Base-by-base conservation (phyloP, 1,139 yeast genomes). In the Sugiyamaella grinbergsii region DNA sequence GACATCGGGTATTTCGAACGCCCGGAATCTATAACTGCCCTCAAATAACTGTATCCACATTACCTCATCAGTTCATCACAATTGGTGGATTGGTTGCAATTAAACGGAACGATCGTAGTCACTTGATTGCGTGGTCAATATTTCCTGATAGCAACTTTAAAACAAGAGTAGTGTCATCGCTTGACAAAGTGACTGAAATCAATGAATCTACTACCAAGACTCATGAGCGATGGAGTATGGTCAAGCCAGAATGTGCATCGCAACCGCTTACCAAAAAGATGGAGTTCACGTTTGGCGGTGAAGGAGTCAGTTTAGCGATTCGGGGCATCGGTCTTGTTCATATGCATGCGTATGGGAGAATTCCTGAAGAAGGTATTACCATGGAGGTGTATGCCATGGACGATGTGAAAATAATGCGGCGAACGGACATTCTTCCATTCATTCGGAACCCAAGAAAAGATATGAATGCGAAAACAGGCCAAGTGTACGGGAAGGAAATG, bases 291-390 rank as follows among this genome's bases (percentile, higher is more conserved):
- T 7, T 61, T 63, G 15, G 68, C 68, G 50, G 68, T 47, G 94
- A 91, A 0, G 70, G 81, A 1, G 72, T 85, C 16, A 93, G 86
- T 59, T 62, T 88, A 23, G 87, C 87, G 0, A 61, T 89, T 11
- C 80, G 82, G 45, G 85, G 85, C 49, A 63, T 85, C 13, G 96
- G 96, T 0, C 81, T 78, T 56, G 58, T 88, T 1, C 81, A 82
- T 49, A 64, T 88, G 32, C 77, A 77, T 20, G 82, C 89, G 1
- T 81, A 85, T 0, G 93, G 95, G 1, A 62, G 58, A n/a, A 70
- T 74, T 47, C 65, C 68, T 2, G 68, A 57, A 24, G 67, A 63
- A 5, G 75, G 77, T 3, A 67, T 72, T 16, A 67, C 65, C 42
- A 76, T 66, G 7, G 57, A 73, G 54, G 71, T 81, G 0, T 77